phyloP scores from a whole-genome alignment of 352 stramenopile genomes.

The Globisporangium polare region DNA sequence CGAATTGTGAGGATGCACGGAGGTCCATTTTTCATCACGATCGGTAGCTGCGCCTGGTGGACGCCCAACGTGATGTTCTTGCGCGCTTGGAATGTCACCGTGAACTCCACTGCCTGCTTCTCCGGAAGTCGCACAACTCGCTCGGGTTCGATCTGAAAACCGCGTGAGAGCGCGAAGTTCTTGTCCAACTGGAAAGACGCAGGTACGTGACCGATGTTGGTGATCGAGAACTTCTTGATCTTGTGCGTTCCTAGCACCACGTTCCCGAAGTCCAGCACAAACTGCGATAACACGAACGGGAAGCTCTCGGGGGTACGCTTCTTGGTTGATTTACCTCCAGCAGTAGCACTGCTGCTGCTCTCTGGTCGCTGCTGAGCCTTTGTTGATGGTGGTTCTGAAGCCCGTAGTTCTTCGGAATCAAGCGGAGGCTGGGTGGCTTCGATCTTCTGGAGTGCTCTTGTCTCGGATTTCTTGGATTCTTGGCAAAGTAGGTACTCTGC shows the following conservation, averaged over 20 bases:
- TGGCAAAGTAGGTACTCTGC: slow-evolving; percentile 71
- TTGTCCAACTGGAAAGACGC: slow-evolving; percentile 92
- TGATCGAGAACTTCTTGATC: slow-evolving; percentile 91
- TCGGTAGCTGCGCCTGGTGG: slow-evolving; percentile 76
- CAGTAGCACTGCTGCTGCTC: neutral
- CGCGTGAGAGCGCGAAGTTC: slow-evolving; percentile 75
- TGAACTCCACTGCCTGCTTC: slow-evolving; percentile 86
- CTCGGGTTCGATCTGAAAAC: slow-evolving; percentile 92
- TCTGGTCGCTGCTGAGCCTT: slow-evolving; percentile 8
- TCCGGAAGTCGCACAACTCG: slow-evolving; percentile 91
- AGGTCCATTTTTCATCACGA: slow-evolving; percentile 90
- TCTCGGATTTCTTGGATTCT: slow-evolving; percentile 30
- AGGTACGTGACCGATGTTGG: slow-evolving; percentile 85
- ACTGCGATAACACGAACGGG: slow-evolving; percentile 86
- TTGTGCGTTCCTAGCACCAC: slow-evolving; percentile 90
- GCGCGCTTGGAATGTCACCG: slow-evolving; percentile 87
- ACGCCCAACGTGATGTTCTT: slow-evolving; percentile 83
- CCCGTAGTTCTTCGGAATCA: slow-evolving; percentile 8
- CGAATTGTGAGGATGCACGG: slow-evolving; percentile 81
- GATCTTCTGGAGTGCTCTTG: neutral
- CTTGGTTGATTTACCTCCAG: slow-evolving; percentile 18
- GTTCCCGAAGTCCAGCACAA: slow-evolving; percentile 93
- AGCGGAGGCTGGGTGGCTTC: neutral
- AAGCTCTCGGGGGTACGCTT: slow-evolving; percentile 33
- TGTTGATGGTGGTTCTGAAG: neutral